These are phyloP conservation scores for Boletus rubroflammeus DNA, from an alignment of 768 basidiomycete species.

Conservation along the genomic window DNA sequence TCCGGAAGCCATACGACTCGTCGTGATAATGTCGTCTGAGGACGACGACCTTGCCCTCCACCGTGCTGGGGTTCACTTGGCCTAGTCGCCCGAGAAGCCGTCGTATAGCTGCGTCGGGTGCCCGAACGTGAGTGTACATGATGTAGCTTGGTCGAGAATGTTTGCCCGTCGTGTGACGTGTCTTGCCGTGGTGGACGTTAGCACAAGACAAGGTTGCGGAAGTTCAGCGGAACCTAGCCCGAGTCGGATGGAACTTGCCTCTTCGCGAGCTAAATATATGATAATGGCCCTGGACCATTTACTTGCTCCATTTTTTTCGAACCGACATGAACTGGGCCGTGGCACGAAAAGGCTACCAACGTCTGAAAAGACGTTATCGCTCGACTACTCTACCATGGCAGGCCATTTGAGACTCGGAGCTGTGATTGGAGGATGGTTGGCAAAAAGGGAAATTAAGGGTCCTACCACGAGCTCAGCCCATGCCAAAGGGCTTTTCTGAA, in stretches of 20 bases:
- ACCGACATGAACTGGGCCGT: not conserved
- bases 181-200: not conserved
- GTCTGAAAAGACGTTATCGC: no score
- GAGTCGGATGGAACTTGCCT: constrained; percentile 18
- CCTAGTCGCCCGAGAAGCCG: constrained; percentile 9
- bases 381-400: no score
- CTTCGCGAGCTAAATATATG: not conserved
- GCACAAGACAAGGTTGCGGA: not conserved
- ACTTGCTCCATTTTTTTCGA: not conserved
- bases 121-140: constrained; percentile 18
- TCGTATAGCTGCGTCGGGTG: constrained; percentile 12
- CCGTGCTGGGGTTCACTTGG: not conserved
- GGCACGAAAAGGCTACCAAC: not conserved
- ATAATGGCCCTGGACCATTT: not conserved
- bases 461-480: no score
- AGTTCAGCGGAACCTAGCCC: not conserved
- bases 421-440: no score
- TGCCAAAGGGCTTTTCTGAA: no score
- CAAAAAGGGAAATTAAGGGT: no score
- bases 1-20: constrained; percentile 75
- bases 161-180: not conserved
- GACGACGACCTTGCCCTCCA: constrained; percentile 17
- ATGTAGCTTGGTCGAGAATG: not conserved
- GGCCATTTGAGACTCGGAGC: no score
- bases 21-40: constrained; percentile 57